These are phyloP conservation scores for Cymbopogon flexuosus DNA, from an alignment of 202 grass and related monocot genomes.

Conservation along the genomic window DNA sequence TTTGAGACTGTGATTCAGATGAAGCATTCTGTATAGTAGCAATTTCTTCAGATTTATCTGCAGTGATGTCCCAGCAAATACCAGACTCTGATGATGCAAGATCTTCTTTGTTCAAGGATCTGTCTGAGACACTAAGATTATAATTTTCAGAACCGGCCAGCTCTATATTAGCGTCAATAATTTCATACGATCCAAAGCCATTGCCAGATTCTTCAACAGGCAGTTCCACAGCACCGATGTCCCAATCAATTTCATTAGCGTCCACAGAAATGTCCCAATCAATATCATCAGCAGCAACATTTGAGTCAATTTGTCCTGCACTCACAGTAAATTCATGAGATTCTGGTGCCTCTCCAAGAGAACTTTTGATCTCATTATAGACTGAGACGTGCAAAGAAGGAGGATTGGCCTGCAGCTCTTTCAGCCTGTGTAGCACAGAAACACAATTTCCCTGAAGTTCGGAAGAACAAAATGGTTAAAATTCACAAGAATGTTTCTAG, in stretches of 20 bases:
- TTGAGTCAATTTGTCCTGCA: conserved; percentile 37
- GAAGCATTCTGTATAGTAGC: conserved; percentile 29
- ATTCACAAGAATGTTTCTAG: conserved; percentile 15
- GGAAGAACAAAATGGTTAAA: conserved; percentile 36
- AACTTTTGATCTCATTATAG: conserved; percentile 60
- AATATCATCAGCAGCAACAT: conserved; percentile 53
- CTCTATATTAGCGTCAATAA: conserved; percentile 73
- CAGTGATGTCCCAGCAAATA: conserved; percentile 74
- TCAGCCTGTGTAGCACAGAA: conserved; percentile 56
- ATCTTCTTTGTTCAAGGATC: conserved; percentile 40
- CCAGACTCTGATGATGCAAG: conserved; percentile 38
- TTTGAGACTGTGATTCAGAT: conserved; percentile 34
- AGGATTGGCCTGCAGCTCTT: conserved; percentile 55
- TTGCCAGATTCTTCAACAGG: conserved; percentile 61
- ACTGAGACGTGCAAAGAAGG: conserved; percentile 73
- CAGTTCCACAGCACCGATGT: conserved; percentile 71
- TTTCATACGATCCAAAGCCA: conserved; percentile 66
- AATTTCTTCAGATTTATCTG: conserved; percentile 47
- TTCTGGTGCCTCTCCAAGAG: conserved; percentile 41
- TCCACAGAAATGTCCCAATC: conserved; percentile 92
- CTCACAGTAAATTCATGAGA: conserved; percentile 12
- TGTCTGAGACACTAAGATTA: conserved; percentile 36
- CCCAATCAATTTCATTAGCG: conserved; percentile 81
- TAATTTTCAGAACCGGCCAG: conserved; percentile 52
- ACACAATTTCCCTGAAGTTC: conserved; percentile 46